Evolutionary conservation across 345 rosid genomes (phyloP), one percentile per base, ranked within the genome.

Genomic region (Melaleuca quinquenervia): DNA sequence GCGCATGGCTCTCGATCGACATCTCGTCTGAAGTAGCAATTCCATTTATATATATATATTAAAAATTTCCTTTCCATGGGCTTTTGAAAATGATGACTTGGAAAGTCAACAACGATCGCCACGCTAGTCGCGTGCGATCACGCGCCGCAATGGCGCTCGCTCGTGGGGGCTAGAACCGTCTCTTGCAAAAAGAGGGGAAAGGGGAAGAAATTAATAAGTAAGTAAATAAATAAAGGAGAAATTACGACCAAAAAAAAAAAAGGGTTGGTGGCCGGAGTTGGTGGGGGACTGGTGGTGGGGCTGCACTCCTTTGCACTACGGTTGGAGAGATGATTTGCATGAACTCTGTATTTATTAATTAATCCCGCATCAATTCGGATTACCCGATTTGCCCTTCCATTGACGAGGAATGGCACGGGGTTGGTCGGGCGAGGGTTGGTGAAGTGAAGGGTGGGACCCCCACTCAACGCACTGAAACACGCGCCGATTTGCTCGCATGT

Each of bases 371-470:
- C 29, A 11, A 48, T 4, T 21, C 11, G 7, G 22, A 29, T 50
- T 86, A 50, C 62, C 82, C 36, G 8, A 78, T 80, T 45, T 52
- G 27, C 45, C 85, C 55, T 70, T 2, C 1, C 20, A 1, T 53
- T 2, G 14, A 36, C 45, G 2, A 0, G n/a, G 49, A 48, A 14
- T 84, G 70, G 75, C 50, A 50, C 82, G 12, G 21, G 41, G 52
- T 41, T 52, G 11, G 1, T n/a, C 50, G n/a, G 44, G 86, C 48
- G 53, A 76, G 60, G 11, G 88, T 88, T 1, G 89, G 90, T 88
- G 82, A 45, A 7, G 85, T 52, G 85, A 86, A 51, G 8, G 5
- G 83, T 82, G 83, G 52, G 83, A 27, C 45, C 45, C 85, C 82
- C 44, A 22, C 8, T 2, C 27, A 64, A 0, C 10, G n/a, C 36